phyloP scores from a whole-genome alignment of 768 basidiomycete genomes.

The Leccinellum rugosiceps region DNA sequence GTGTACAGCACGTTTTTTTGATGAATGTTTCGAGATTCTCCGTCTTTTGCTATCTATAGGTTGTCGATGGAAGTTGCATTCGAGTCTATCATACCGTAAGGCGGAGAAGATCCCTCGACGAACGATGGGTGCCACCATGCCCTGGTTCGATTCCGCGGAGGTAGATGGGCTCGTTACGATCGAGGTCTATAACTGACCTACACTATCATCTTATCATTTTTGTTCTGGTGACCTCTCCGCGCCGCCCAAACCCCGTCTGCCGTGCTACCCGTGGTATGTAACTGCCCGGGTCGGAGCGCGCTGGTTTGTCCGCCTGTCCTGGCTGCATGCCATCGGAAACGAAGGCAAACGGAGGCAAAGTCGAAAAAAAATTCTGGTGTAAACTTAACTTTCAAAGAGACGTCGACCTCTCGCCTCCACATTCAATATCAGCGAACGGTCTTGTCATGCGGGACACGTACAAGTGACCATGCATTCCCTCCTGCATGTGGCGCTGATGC shows the following conservation, averaged over 20 bases:
- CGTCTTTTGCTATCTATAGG: background rate
- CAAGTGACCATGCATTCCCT: slow-evolving; percentile 3
- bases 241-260: slow-evolving; percentile 21
- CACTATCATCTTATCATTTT: slow-evolving; percentile 26
- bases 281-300: background rate
- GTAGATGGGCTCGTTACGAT: slow-evolving; percentile 7
- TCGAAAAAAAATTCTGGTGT: background rate
- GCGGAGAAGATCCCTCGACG: slow-evolving; percentile 3
- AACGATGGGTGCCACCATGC: background rate
- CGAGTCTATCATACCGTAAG: slow-evolving; percentile 3
- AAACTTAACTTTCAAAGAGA: background rate
- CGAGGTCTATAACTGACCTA: slow-evolving; percentile 7
- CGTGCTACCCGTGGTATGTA: background rate
- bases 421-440: slow-evolving; percentile 21
- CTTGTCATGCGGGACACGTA: background rate
- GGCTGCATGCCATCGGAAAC: background rate
- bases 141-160: slow-evolving; percentile 23
- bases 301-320: slow-evolving; percentile 7
- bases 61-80: background rate
- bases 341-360: background rate
- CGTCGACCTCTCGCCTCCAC: background rate
- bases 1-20: slow-evolving; percentile 6
- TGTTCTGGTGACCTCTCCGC: slow-evolving; percentile 11
- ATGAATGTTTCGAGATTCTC: background rate
- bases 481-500: slow-evolving; percentile 17